A percentile compares a stretch with the other conserved stretches of the same genome.
Conservation (phyloP, 495 filamentous ascomycete species). For the Penicillium steckii region DNA sequence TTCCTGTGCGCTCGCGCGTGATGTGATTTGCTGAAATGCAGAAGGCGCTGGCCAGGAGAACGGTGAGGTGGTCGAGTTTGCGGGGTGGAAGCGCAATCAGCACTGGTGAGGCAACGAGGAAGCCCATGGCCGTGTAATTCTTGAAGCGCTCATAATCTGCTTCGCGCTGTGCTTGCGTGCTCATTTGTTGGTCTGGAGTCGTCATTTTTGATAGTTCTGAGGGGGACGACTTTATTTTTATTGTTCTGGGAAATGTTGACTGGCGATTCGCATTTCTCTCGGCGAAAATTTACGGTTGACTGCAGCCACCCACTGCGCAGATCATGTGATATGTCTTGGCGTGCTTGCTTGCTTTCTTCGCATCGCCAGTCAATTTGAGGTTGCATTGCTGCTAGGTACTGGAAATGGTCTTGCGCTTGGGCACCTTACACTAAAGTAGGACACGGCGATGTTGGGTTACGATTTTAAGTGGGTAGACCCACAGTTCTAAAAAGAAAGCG, state of each 20-base stretch:
- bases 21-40: conserved; percentile 66
- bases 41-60: conserved; percentile 60
- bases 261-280: not conserved
- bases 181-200: conserved; percentile 8
- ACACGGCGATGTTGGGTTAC: not conserved
- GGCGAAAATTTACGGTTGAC: not conserved
- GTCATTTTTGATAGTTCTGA: conserved; percentile 10
- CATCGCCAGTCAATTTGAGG: not conserved
- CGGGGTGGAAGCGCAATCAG: conserved; percentile 76
- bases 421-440: too few species aligned
- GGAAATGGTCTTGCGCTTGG: too few species aligned
- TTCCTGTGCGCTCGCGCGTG: conserved; percentile 50
- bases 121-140: conserved; percentile 58
- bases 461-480: not conserved
- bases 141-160: conserved; percentile 52
- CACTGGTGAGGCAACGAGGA: conserved; percentile 67
- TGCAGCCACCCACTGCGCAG: not conserved
- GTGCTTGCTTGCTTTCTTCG: not conserved
- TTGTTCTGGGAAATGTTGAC: too few species aligned
- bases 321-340: not conserved
- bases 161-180: conserved; percentile 21
- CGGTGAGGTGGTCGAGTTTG: conserved; percentile 63
- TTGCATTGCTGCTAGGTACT: too few species aligned
- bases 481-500: conserved; percentile 8
- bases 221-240: not conserved